A percentile compares a stretch with the other conserved stretches of the same genome.
phyloP scores from a whole-genome alignment of 164 flowering plant species.

The Pachysandra terminalis region DNA sequence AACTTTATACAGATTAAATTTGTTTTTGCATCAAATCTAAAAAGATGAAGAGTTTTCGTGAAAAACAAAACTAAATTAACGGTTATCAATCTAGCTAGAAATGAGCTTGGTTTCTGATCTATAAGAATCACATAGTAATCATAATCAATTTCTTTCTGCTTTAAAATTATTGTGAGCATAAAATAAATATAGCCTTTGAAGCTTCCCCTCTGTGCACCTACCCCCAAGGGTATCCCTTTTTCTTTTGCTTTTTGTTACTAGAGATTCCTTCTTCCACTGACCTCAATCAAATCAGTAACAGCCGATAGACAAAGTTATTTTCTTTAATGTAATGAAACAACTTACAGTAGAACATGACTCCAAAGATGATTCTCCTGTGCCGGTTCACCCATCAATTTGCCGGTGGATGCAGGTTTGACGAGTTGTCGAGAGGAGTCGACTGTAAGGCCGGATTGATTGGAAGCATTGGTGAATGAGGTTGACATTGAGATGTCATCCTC shows the following conservation, averaged over 20 bases:
- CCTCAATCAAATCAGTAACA: slow-evolving; percentile 8
- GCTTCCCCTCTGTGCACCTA: slow-evolving; percentile 8
- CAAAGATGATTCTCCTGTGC: slow-evolving; percentile 40
- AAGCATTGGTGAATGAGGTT: slow-evolving; percentile 44
- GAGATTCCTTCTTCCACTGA: slow-evolving; percentile 15
- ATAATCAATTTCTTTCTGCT: not conserved
- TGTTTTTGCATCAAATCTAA: not conserved
- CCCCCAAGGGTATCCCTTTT: not conserved
- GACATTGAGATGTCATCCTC: slow-evolving; percentile 58
- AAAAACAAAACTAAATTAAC: not conserved
- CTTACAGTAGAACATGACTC: slow-evolving; percentile 57
- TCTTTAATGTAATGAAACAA: slow-evolving; percentile 6
- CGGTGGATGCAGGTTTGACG: slow-evolving; percentile 25
- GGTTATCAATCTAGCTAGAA: no score
- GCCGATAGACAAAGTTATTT: not conserved
- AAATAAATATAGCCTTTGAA: not conserved
- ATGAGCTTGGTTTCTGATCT: no score
- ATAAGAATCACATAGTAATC: not conserved
- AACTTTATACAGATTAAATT: not conserved
- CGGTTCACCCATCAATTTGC: slow-evolving; percentile 33
- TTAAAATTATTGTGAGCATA: not conserved
- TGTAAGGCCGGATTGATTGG: slow-evolving; percentile 44
- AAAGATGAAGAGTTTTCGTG: not conserved
- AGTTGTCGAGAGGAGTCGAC: slow-evolving; percentile 39
- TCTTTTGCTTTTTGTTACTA: not conserved